Conservation (phyloP, 108 stramenopile genomes). For the Cyclostephanos tholiformis region DNA sequence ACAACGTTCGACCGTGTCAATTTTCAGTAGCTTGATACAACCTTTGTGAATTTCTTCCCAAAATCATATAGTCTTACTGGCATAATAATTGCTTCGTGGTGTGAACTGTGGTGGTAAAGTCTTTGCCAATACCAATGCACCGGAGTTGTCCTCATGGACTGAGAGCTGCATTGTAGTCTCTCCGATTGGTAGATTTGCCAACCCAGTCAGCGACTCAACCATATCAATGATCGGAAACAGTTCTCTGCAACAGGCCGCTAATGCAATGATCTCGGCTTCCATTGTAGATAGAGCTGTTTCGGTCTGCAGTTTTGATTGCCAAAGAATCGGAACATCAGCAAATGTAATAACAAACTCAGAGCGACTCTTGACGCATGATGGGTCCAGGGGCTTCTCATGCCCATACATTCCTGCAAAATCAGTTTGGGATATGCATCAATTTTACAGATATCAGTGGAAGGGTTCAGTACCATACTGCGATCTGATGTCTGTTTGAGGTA, state of each 20-base stretch:
- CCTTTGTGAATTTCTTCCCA: neutral
- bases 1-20: constrained; percentile 4
- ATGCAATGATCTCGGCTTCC: neutral
- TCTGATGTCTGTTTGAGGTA: constrained; percentile 40
- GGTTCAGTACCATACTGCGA: constrained; percentile 29
- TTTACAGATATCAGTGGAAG: neutral
- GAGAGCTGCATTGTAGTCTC: constrained; percentile 2
- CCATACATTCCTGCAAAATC: too few relatives aligned
- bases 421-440: too few relatives aligned
- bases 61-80: constrained; percentile 3
- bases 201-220: neutral
- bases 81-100: neutral
- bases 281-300: too few relatives aligned
- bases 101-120: neutral
- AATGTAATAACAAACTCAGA: too few relatives aligned
- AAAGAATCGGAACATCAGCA: too few relatives aligned
- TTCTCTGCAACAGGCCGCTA: neutral
- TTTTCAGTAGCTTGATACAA: neutral
- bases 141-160: constrained; percentile 8
- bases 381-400: too few relatives aligned
- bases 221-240: neutral
- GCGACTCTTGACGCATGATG: too few relatives aligned
- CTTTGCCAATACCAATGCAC: constrained; percentile 2
- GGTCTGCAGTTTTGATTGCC: too few relatives aligned
- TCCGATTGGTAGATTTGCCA: neutral